Conservation (phyloP, 352 stramenopile species). For the Phytophthora litchii region DNA sequence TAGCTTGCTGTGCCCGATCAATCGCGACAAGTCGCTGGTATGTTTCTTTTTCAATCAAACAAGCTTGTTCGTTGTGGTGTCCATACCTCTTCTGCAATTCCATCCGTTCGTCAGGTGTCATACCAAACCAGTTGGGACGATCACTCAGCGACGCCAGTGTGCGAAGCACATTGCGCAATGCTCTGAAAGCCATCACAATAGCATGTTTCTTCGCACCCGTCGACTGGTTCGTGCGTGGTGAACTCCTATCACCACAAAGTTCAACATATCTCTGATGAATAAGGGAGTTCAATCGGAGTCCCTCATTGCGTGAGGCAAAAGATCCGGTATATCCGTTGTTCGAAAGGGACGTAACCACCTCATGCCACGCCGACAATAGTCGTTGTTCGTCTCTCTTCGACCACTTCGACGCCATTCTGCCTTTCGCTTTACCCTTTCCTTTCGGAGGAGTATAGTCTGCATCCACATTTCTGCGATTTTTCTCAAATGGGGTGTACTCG, state of each 20-base stretch:
- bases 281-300: conserved; percentile 35
- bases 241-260: conserved; percentile 21
- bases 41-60: conserved; percentile 40
- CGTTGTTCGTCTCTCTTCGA: conserved; percentile 33
- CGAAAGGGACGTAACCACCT: conserved; percentile 31
- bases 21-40: conserved; percentile 39
- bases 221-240: conserved; percentile 36
- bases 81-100: conserved; percentile 40
- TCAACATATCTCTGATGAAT: conserved; percentile 46
- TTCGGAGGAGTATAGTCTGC: conserved; percentile 31
- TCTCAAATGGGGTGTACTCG: conserved; percentile 7
- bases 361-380: conserved; percentile 40
- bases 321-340: conserved; percentile 25
- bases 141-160: conserved; percentile 35
- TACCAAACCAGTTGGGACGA: conserved; percentile 46
- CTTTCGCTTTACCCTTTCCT: conserved; percentile 29
- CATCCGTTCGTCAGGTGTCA: conserved; percentile 40
- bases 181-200: conserved; percentile 42
- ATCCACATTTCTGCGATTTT: conserved; percentile 12
- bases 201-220: conserved; percentile 40
- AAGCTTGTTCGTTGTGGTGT: conserved; percentile 38
- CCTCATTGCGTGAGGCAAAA: conserved; percentile 36
- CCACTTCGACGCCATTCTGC: conserved; percentile 33
- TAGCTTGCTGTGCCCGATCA: conserved; percentile 26
- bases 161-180: conserved; percentile 34